Evolutionary conservation across 2,329 filamentous ascomycete genomes (phyloP), one percentile per base, ranked within the genome.

Genomic region (Simplicillium sp.): DNA sequence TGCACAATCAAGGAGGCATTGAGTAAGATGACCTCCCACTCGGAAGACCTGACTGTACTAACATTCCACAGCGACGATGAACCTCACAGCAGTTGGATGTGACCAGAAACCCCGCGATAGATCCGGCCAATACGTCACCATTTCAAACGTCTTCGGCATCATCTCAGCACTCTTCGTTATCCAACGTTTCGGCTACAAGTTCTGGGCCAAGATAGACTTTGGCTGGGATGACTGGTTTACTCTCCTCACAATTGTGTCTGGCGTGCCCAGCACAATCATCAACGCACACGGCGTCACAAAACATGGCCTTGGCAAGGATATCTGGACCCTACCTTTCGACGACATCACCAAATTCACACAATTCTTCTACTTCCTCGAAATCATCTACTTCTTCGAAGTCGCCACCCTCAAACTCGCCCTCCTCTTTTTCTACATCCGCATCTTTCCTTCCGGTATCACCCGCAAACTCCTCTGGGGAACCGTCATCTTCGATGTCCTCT

Each of bases 401-500:
- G 9, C 16, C 16, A 17, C 25, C 35, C 40, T 44, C 37, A 47
- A 47, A 36, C 45, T 47, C 17, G 39, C 42, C 12, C 33, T 47
- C 34, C 40, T 44, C 18, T 47, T 40, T 36, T 47, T 47, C 36
- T 47, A 44, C 36, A 35, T 33, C 29, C 64, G 68, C 34, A 68
- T 75, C 45, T 75, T 75, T 45, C 66, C 65, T 1, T 48, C 48
- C 0, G 43, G 33, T 3, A 41, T 36, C 3, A 56, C 69, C 3
- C 57, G 59, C 13, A 53, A 54, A 12, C 13, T 66, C 3, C 52
- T 70, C 3, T 62, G 58, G 54, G 58, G 41, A 12, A 65, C 64
- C 1, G 49, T 68, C 25, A 50, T 46, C 25, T 52, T 67, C 43
- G 61, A 59, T 41, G 33, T 54, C 2, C 6, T 56, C 0, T 65